A percentile compares a stretch with the other conserved stretches of the same genome.
Conservation (phyloP, 768 basidiomycete genomes). For the Boletus insuetus region DNA sequence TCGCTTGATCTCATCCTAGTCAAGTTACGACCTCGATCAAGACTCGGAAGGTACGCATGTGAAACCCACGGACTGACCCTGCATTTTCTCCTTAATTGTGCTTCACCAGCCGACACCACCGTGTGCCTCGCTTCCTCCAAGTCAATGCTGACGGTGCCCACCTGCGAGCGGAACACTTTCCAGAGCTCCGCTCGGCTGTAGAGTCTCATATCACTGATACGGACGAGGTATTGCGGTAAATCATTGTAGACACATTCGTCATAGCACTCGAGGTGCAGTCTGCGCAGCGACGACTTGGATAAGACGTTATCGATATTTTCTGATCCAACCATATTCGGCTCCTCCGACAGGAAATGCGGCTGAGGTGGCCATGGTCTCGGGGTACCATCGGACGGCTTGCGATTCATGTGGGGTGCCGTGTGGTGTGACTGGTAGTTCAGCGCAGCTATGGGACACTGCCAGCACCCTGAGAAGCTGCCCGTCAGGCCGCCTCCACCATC, state of each 20-base stretch:
- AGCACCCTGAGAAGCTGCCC: no score
- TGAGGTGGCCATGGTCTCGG: neutral
- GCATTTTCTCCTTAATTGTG: neutral
- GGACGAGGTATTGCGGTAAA: slow-evolving; percentile 9
- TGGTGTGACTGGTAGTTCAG: no score
- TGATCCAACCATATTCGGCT: neutral
- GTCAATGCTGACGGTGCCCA: neutral
- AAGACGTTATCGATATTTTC: neutral
- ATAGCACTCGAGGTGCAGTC: slow-evolving; percentile 1
- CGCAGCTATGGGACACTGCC: no score
- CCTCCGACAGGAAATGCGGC: neutral
- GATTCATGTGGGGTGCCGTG: neutral
- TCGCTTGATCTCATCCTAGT: slow-evolving; percentile 1
- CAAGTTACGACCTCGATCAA: neutral
- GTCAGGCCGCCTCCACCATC: no score
- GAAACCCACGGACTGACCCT: slow-evolving; percentile 1
- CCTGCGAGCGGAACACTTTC: neutral
- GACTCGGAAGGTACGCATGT: neutral
- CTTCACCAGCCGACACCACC: neutral
- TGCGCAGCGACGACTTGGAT: neutral
- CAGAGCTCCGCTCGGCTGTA: slow-evolving; percentile 5
- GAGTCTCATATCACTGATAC: slow-evolving; percentile 12
- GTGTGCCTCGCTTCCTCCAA: neutral
- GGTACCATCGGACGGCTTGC: neutral
- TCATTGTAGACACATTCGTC: slow-evolving; percentile 11